Percentiles rank a stretch among this genome's conserved stretches.
phyloP scores from a whole-genome alignment of 208 protist genomes.

The Polymyxa betae region DNA sequence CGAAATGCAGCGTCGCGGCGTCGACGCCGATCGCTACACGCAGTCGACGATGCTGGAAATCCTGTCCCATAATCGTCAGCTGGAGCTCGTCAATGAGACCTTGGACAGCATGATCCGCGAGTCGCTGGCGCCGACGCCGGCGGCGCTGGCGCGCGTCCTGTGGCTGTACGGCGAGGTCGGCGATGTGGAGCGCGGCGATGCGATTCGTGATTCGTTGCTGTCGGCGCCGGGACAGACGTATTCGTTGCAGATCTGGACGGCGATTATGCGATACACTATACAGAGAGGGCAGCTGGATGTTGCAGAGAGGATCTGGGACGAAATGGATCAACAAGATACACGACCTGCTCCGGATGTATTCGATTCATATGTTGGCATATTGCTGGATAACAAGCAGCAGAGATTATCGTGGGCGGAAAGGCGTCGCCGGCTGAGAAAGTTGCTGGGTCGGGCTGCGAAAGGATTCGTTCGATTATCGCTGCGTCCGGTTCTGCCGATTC shows the following conservation, averaged over 20 bases:
- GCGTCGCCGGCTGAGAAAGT: background rate
- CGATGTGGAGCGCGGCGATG: background rate
- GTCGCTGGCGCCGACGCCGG: background rate
- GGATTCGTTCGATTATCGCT: slow-evolving; percentile 12
- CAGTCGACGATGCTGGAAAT: slow-evolving; percentile 41
- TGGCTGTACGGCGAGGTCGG: background rate
- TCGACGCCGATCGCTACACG: background rate
- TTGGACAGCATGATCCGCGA: slow-evolving; percentile 1
- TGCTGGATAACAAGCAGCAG: background rate
- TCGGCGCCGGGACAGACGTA: background rate
- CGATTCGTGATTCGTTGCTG: slow-evolving; percentile 47
- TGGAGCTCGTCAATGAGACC: background rate
- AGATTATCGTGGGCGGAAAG: background rate
- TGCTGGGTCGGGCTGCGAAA: background rate
- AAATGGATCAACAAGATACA: background rate
- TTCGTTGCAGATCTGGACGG: background rate
- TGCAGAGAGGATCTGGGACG: slow-evolving; percentile 14
- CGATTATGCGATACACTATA: slow-evolving; percentile 38
- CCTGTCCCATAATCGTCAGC: background rate
- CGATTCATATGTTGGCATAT: background rate
- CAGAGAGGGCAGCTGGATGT: background rate
- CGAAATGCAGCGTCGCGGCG: background rate
- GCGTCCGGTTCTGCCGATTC: slow-evolving; percentile 15
- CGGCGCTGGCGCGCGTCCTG: background rate
- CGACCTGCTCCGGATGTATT: slow-evolving; percentile 33